Evolutionary conservation across 1,284 basidiomycete genomes (phyloP).

Genomic region (Ustilago cynodontis): DNA sequence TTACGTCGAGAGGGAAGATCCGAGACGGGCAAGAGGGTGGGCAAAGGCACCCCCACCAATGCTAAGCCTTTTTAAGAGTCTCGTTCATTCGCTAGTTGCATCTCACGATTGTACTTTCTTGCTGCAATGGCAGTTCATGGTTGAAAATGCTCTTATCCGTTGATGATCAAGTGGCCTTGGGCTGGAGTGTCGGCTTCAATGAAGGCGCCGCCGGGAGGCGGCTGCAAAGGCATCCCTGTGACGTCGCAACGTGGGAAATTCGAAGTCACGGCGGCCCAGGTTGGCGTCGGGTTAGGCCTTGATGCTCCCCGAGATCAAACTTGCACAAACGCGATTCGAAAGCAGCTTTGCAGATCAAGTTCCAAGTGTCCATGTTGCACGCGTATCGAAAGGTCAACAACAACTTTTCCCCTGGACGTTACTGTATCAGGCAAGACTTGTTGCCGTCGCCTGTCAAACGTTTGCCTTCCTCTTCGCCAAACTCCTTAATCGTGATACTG

Average conservation of each 20-base stretch:
- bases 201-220: background rate
- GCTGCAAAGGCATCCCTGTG: no score
- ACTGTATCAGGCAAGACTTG: slow-evolving; percentile 31
- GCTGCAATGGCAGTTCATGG: slow-evolving; percentile 12
- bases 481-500: slow-evolving; percentile 41
- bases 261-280: no score
- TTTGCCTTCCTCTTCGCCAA: slow-evolving; percentile 15
- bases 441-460: background rate
- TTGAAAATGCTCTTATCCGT: background rate
- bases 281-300: background rate
- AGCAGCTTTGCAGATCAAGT: background rate
- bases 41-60: slow-evolving; percentile 49
- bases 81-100: background rate
- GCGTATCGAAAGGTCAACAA: background rate
- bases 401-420: background rate
- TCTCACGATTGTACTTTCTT: slow-evolving; percentile 11
- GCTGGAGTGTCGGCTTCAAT: background rate
- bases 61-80: slow-evolving; percentile 29
- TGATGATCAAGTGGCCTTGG: background rate
- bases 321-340: background rate
- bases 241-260: no score
- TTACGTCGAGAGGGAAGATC: slow-evolving; percentile 39
- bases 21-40: slow-evolving; percentile 43
- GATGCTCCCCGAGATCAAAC: background rate
- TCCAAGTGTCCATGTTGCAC: slow-evolving; percentile 4